phyloP scores from a whole-genome alignment of 2,329 filamentous ascomycete species.

The Aureobasidium namibiae region DNA sequence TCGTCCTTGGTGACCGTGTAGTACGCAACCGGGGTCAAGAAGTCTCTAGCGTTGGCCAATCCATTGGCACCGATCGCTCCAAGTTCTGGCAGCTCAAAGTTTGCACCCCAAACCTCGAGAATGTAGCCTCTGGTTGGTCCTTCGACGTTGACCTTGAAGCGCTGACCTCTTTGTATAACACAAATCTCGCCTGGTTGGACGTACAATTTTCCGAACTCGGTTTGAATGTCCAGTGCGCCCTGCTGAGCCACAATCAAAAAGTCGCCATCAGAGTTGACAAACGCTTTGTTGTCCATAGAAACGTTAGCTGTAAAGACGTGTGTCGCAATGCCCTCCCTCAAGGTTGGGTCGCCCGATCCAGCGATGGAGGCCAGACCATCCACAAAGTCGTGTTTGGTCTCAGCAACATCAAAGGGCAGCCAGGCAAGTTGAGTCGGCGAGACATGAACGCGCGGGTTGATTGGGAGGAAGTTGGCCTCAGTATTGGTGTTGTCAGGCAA shows the following conservation, averaged over 20 bases:
- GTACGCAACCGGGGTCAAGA: constrained; percentile 29
- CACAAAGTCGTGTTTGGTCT: constrained; percentile 37
- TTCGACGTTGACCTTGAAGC: constrained; percentile 30
- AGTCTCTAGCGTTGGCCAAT: constrained; percentile 32
- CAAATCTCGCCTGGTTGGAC: constrained; percentile 33
- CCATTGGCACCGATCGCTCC: constrained; percentile 32
- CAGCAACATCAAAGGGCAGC: constrained; percentile 33
- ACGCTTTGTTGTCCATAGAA: constrained; percentile 38
- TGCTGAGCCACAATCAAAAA: constrained; percentile 31
- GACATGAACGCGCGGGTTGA: constrained; percentile 38
- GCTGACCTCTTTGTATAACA: constrained; percentile 31
- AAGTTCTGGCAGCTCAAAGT: constrained; percentile 32
- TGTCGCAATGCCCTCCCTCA: constrained; percentile 41
- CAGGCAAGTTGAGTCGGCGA: constrained; percentile 44
- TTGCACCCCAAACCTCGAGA: constrained; percentile 33
- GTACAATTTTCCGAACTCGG: constrained; percentile 32
- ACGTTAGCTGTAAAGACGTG: constrained; percentile 42
- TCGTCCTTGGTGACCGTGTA: constrained; percentile 30
- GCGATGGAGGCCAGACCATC: constrained; percentile 42
- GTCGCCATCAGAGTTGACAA: constrained; percentile 37
- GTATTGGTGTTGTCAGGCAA: constrained; percentile 23
- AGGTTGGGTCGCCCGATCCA: constrained; percentile 44
- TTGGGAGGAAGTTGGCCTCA: constrained; percentile 39
- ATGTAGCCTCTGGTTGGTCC: constrained; percentile 34
- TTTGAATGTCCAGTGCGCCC: constrained; percentile 31